A percentile compares a stretch with the other conserved stretches of the same genome.
phyloP scores from a whole-genome alignment of 2,329 filamentous ascomycete genomes.

The Moelleriella libera region DNA sequence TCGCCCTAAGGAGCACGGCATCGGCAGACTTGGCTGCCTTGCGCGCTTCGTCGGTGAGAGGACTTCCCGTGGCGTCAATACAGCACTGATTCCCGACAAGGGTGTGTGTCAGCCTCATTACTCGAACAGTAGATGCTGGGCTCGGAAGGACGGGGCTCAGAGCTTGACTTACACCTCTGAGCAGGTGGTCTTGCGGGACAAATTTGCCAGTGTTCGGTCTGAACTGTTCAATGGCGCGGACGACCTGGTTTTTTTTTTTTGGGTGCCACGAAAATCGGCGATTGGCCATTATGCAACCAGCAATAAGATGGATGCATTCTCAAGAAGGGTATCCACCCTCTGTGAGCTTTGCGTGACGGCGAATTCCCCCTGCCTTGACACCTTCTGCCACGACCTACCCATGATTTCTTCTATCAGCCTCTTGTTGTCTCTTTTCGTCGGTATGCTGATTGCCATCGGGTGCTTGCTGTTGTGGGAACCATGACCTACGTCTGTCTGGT shows the following conservation, averaged over 20 bases:
- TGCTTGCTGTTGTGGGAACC: neutral
- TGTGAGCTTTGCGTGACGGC: neutral
- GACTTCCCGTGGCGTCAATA: slow-evolving; percentile 66
- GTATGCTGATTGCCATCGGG: neutral
- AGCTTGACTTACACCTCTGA: slow-evolving; percentile 63
- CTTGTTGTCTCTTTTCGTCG: slow-evolving; percentile 7
- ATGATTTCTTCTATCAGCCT: neutral
- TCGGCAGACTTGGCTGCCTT: slow-evolving; percentile 71
- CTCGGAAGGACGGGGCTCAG: neutral
- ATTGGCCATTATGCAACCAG: neutral
- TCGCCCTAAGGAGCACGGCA: slow-evolving; percentile 82
- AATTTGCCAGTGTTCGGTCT: slow-evolving; percentile 61
- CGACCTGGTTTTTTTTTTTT: slow-evolving; percentile 43
- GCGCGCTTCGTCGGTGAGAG: slow-evolving; percentile 73
- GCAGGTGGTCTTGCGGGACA: slow-evolving; percentile 70
- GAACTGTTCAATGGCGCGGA: slow-evolving; percentile 63
- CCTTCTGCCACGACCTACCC: slow-evolving; percentile 63
- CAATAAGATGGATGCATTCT: neutral
- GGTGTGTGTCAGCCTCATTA: slow-evolving; percentile 1
- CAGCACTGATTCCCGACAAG: slow-evolving; percentile 48
- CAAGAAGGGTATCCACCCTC: slow-evolving; percentile 7
- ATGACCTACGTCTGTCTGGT: slow-evolving; percentile 58
- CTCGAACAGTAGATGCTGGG: neutral
- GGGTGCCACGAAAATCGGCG: neutral
- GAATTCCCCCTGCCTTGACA: slow-evolving; percentile 49